Percentiles rank a stretch among this genome's conserved stretches.
Conservation (phyloP, 495 filamentous ascomycete species). For the Penicillium canariense region DNA sequence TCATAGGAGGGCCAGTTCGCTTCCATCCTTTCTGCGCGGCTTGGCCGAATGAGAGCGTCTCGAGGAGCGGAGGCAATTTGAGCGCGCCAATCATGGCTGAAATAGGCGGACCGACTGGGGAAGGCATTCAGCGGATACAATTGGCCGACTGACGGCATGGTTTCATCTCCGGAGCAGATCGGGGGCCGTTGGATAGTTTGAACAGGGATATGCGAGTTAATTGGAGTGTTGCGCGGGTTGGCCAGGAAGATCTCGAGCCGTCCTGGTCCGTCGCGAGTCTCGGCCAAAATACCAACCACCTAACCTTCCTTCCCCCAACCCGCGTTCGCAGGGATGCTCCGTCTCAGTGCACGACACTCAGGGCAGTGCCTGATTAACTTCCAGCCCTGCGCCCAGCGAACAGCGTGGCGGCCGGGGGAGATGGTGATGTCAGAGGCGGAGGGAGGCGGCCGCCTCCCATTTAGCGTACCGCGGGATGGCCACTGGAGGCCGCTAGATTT, state of each 20-base stretch:
- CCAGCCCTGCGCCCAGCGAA: background rate
- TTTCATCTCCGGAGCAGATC: background rate
- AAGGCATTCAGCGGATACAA: background rate
- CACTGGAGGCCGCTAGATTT: background rate
- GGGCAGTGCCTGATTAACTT: too few relatives aligned
- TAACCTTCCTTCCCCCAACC: too few relatives aligned
- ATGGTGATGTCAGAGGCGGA: slow-evolving; percentile 9
- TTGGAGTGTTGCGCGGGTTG: background rate
- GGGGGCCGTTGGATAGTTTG: background rate
- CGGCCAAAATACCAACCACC: too few relatives aligned
- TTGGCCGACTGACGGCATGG: background rate
- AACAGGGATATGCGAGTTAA: too few relatives aligned
- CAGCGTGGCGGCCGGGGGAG: background rate
- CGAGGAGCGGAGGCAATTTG: background rate
- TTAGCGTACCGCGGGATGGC: slow-evolving; percentile 3
- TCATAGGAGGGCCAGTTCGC: background rate
- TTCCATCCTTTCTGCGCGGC: background rate
- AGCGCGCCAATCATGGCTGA: background rate
- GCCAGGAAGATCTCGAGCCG: too few relatives aligned
- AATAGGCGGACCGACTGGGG: background rate
- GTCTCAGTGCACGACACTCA: too few relatives aligned
- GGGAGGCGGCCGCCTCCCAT: slow-evolving; percentile 3
- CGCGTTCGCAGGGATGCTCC: too few relatives aligned
- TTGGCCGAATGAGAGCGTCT: background rate
- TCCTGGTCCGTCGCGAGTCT: too few relatives aligned